Evolutionary conservation across 75 land plant genomes (phyloP), one percentile per base, ranked within the genome.

Genomic region (Pseudotsuga menziesii): DNA sequence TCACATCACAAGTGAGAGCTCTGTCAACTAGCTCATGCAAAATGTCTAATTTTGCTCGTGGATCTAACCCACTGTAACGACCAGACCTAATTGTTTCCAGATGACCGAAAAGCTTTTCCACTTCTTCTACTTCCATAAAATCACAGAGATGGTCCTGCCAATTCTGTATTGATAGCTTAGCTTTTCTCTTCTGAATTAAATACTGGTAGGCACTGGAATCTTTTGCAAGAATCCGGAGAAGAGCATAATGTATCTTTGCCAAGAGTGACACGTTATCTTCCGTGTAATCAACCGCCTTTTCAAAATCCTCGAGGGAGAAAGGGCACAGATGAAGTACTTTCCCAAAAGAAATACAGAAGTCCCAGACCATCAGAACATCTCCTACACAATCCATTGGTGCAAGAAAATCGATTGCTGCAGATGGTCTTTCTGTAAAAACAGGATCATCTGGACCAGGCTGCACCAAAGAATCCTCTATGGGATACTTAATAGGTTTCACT

Each of bases 351-450:
- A 82, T 77, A 75, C 92, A 93, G 60, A 96, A 96, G 72, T 93
- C 91, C 98, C 98, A 96, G 35, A 91, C 86, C 98, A 90, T 91
- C 76, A 96, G 77, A 59, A 96, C 84, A 64, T 88, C 77, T 61
- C 98, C 98, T 29, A 91, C 84, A 82, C 89, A 93, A n/a, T 90
- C 88, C 88, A 89, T 82, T 61, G 98, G 97, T 61, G 89, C 86
- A 67, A 39, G 62, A 82, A 96, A 96, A 61, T 91, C 91, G 35
- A 82, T 83, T 26, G 87, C 86, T 36, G 92, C 89, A 23, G 78
- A 74, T 54, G 98, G 98, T 19, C 94, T 86, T 5, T 87, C 87
- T 11, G 82, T 59, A 32, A 93, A 85, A 56, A 77, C 77, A 35
- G 90, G 91, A 80, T 92, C 97, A 78, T 82, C 83, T 48, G 73